Percentiles rank a stretch among this genome's conserved stretches.
Conservation (phyloP, 1,284 basidiomycete genomes). For the Melampsora abietis-canadensis region DNA sequence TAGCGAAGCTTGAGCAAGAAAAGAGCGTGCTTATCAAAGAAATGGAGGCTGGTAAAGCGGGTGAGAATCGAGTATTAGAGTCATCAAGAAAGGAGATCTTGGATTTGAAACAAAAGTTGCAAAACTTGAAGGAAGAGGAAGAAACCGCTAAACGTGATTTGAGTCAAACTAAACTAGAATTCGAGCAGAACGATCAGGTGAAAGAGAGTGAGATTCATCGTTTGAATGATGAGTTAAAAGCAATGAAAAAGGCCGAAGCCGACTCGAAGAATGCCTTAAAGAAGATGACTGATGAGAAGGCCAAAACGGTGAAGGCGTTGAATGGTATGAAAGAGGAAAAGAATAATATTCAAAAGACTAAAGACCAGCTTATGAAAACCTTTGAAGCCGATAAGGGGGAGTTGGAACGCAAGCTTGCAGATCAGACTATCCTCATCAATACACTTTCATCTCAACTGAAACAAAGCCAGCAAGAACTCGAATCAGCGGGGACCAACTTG, state of each 20-base stretch:
- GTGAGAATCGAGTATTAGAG: constrained; percentile 41
- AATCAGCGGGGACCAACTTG: constrained; percentile 3
- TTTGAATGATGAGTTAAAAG: constrained; percentile 35
- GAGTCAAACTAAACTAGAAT: constrained; percentile 38
- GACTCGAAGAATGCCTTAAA: constrained; percentile 14
- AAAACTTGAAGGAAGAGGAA: constrained; percentile 31
- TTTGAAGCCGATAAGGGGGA: constrained; percentile 22
- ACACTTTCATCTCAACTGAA: constrained; percentile 21
- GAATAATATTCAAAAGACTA: constrained; percentile 14
- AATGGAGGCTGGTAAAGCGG: constrained; percentile 41
- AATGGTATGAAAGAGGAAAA: constrained; percentile 15
- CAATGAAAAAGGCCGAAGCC: background rate
- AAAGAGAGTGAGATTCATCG: constrained; percentile 42
- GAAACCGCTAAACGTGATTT: constrained; percentile 33
- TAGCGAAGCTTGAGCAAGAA: constrained; percentile 28
- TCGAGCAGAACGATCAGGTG: constrained; percentile 39
- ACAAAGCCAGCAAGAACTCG: constrained; percentile 16
- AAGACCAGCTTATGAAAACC: constrained; percentile 13
- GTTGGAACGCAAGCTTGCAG: constrained; percentile 4
- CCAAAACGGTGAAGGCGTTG: constrained; percentile 18
- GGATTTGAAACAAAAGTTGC: constrained; percentile 42
- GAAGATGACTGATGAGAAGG: constrained; percentile 11
- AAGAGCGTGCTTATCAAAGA: constrained; percentile 40
- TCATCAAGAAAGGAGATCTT: constrained; percentile 35
- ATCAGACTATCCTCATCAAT: constrained; percentile 8